Base-by-base conservation (phyloP, 768 basidiomycete genomes). In the Pilatotrama ljubarskyi region DNA sequence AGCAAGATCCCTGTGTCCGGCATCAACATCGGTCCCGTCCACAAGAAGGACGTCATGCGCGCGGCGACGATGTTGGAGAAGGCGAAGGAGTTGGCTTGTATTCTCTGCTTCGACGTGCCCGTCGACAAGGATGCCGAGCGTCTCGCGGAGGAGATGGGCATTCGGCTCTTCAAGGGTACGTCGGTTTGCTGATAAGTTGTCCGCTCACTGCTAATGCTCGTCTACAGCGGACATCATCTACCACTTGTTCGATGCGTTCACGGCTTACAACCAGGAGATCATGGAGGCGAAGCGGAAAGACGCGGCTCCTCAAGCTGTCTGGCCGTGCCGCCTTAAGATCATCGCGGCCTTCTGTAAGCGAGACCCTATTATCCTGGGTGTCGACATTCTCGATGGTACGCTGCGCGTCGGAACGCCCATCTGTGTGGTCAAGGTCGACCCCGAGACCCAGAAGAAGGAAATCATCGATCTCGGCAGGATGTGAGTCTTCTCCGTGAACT, bases 1-100 rank as follows among this genome's bases (percentile, higher is more conserved):
- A 94, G 91, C 83, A 96, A 98, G 78, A 98, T 98, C 64, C 96
- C 97, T 1, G 96, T 99, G 2, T 93, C 92, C 10, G 93, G 92
- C 17, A 96, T 98, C 76, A 96, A 96, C 74, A 97, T 99, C 61
- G 97, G 97, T 11, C 95, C 96, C 8, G 91, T 99, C 15, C 90
- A 94, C 78, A 95, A 94, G 79, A 93, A 86, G 72, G 95, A 98
- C 69, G 81, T 99, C 61, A 95, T 95, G 87, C 89, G 93, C 51
- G 78, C 90, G 41, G 88, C 90, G 36, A 90, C 89, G 4, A 98
- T 98, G 95, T 75, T 98, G 69, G 96, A 98, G 77, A 93, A 88
- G 72, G 94, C 94, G 11, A 95, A 93, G 71, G 96, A 98, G 70
- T 84, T 95, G 32, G 94, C 96, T 5, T 91, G 92, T 68, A 90